Percentiles rank a stretch among this genome's conserved stretches.
Conservation (phyloP, 441 rosid genomes). For the Raphanus hybrid region DNA sequence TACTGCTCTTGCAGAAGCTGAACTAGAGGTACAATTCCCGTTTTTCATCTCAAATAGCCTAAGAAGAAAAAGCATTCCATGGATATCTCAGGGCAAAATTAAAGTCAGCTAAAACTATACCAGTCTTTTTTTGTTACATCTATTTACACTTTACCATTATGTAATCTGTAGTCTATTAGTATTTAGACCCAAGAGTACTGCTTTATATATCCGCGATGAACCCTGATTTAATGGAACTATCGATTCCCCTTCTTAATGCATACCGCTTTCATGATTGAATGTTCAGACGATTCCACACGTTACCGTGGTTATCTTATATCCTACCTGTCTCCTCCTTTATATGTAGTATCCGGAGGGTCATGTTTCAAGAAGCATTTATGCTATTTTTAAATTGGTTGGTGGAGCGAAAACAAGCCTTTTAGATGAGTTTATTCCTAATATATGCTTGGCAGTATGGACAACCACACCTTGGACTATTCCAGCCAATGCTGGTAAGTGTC, state of each 20-base stretch:
- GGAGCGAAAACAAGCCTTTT: slow-evolving; percentile 54
- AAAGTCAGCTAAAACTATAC: slow-evolving; percentile 9
- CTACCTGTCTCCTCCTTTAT: slow-evolving; percentile 11
- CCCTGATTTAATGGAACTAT: neutral
- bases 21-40: slow-evolving; percentile 76
- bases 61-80: neutral
- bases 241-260: slow-evolving; percentile 8
- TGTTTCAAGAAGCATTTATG: slow-evolving; percentile 93
- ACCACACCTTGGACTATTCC: slow-evolving; percentile 99
- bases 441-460: slow-evolving; percentile 92
- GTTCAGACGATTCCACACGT: slow-evolving; percentile 8
- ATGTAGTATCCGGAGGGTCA: slow-evolving; percentile 98
- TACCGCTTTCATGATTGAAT: neutral
- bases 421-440: slow-evolving; percentile 76
- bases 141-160: slow-evolving; percentile 22
- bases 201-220: slow-evolving; percentile 15
- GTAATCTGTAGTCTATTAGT: slow-evolving; percentile 7
- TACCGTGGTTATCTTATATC: slow-evolving; percentile 23
- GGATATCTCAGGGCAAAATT: slow-evolving; percentile 12
- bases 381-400: slow-evolving; percentile 62
- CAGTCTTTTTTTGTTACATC: slow-evolving; percentile 24
- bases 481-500: slow-evolving; percentile 85
- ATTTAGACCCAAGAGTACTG: neutral
- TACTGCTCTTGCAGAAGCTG: slow-evolving; percentile 99
- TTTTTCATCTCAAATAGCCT: slow-evolving; percentile 5